These are phyloP conservation scores for Coprinopsis sp. DNA, from an alignment of 768 basidiomycete species.

Conservation along the genomic window DNA sequence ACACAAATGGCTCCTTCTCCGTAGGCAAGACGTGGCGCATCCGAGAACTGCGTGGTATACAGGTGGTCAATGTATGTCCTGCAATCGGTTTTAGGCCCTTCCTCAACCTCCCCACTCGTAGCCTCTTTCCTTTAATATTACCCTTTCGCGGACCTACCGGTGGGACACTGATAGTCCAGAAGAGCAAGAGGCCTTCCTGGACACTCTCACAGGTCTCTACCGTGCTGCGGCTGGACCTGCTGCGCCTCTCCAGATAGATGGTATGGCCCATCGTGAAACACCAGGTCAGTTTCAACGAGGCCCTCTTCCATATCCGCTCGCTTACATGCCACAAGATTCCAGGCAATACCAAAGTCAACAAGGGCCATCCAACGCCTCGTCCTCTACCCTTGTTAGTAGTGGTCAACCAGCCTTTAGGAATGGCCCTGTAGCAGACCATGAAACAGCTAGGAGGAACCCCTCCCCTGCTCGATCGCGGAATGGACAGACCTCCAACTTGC, in stretches of 20 bases:
- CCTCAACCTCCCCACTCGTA: constrained; percentile 24
- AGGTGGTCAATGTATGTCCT: constrained; percentile 64
- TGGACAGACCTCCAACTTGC: constrained; percentile 11
- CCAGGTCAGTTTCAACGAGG: constrained; percentile 23
- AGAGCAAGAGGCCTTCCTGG: constrained; percentile 75
- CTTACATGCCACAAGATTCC: constrained; percentile 8
- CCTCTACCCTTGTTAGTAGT: neutral
- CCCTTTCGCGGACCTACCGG: constrained; percentile 82
- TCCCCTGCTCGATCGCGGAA: constrained; percentile 7
- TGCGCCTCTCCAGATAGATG: constrained; percentile 51
- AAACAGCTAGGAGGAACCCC: constrained; percentile 3
- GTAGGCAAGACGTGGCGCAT: constrained; percentile 97
- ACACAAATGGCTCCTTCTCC: constrained; percentile 90
- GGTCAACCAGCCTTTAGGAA: neutral
- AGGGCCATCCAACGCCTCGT: constrained; percentile 3
- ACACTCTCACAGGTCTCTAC: constrained; percentile 60
- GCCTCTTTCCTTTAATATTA: constrained; percentile 72
- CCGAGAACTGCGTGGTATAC: constrained; percentile 72
- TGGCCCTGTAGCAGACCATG: neutral
- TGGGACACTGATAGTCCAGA: constrained; percentile 78
- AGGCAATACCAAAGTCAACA: constrained; percentile 8
- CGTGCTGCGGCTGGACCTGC: constrained; percentile 40
- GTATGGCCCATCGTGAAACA: constrained; percentile 43
- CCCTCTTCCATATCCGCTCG: neutral
- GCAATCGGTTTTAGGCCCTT: neutral